phyloP scores from a whole-genome alignment of 2,329 filamentous ascomycete species.

The Diplodia corticola region DNA sequence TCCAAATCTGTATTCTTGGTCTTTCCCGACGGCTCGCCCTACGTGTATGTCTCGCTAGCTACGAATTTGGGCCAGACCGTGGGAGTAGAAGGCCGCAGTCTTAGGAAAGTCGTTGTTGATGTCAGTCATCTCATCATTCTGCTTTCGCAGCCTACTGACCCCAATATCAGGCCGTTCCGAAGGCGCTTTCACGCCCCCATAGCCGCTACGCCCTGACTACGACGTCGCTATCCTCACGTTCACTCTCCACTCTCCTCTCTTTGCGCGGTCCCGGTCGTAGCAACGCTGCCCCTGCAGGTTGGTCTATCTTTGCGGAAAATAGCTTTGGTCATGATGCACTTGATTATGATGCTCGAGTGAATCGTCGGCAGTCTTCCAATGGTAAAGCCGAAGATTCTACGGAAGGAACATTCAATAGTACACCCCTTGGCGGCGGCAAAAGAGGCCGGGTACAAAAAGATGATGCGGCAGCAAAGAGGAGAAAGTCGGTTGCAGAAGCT shows the following conservation, averaged over 20 bases:
- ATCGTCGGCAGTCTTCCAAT: neutral
- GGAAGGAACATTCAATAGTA: neutral
- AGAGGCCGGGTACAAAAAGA: slow-evolving; percentile 7
- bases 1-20: slow-evolving; percentile 75
- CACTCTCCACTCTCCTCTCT: slow-evolving; percentile 67
- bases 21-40: slow-evolving; percentile 77
- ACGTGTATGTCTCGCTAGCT: slow-evolving; percentile 65
- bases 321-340: slow-evolving; percentile 52
- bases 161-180: slow-evolving; percentile 65
- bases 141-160: neutral
- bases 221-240: slow-evolving; percentile 70
- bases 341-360: slow-evolving; percentile 36
- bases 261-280: slow-evolving; percentile 68
- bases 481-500: slow-evolving; percentile 62
- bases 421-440: neutral
- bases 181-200: slow-evolving; percentile 74
- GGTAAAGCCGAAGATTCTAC: neutral
- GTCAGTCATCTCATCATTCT: slow-evolving; percentile 1
- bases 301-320: slow-evolving; percentile 74
- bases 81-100: slow-evolving; percentile 49
- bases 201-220: slow-evolving; percentile 69
- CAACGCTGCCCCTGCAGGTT: slow-evolving; percentile 74
- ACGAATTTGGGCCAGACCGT: slow-evolving; percentile 39
- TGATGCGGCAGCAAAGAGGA: slow-evolving; percentile 52
- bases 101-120: slow-evolving; percentile 71